Percentiles rank a stretch among this genome's conserved stretches.
phyloP scores from a whole-genome alignment of 1,284 basidiomycete species.

The Malassezia dermatis region DNA sequence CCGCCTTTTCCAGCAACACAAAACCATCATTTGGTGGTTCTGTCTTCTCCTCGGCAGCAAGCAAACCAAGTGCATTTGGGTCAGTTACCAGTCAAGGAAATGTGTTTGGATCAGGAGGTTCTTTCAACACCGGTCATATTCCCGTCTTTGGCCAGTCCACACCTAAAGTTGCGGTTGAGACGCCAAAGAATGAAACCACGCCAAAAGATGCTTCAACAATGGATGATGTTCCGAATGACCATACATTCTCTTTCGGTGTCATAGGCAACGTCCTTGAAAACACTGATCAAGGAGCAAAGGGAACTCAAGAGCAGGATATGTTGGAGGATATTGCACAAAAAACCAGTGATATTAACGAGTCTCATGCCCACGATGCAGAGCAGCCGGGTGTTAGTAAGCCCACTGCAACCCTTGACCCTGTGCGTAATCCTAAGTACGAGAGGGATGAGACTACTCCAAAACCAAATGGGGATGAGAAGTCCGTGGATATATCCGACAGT shows the following conservation, averaged over 20 bases:
- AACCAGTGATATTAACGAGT: not conserved
- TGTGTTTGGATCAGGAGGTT: slow-evolving; percentile 17
- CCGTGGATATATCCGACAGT: not conserved
- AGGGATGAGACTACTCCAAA: not conserved
- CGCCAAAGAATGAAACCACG: not conserved
- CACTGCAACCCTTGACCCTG: not conserved
- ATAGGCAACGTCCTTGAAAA: slow-evolving; percentile 15
- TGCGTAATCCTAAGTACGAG: not conserved
- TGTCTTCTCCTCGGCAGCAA: slow-evolving; percentile 9
- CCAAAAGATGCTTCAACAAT: not conserved
- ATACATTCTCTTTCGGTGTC: slow-evolving; percentile 27
- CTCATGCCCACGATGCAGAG: not conserved
- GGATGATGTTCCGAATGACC: not conserved
- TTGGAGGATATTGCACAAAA: not conserved
- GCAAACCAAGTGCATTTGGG: slow-evolving; percentile 13
- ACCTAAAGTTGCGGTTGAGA: not conserved
- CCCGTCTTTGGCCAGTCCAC: slow-evolving; percentile 4
- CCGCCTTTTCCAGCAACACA: slow-evolving; percentile 19
- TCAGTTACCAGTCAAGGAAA: not conserved
- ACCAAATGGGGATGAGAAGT: not conserved
- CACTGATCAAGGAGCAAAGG: not conserved
- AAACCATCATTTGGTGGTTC: slow-evolving; percentile 16
- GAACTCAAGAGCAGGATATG: not conserved
- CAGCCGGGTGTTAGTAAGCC: not conserved
- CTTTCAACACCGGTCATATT: not conserved